A percentile compares a stretch with the other conserved stretches of the same genome.
phyloP scores from a whole-genome alignment of 179 eudicot genomes.

The Corrigiola litoralis region DNA sequence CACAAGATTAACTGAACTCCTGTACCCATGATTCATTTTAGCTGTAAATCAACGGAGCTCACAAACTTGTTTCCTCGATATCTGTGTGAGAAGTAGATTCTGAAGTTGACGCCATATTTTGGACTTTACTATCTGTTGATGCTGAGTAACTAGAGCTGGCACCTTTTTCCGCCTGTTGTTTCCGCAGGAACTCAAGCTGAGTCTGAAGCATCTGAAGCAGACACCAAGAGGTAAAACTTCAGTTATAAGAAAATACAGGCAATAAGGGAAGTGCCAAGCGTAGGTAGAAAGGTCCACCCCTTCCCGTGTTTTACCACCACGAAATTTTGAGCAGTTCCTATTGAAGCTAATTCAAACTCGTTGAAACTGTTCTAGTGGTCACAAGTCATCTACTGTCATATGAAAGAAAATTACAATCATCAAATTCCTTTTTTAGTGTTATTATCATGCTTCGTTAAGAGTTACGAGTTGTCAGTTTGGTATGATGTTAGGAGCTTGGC shows the following conservation, averaged over 20 bases:
- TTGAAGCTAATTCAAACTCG: too few relatives aligned
- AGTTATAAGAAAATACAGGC: background rate
- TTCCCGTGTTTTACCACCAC: too few relatives aligned
- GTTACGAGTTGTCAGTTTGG: too few relatives aligned
- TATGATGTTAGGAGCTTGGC: too few relatives aligned
- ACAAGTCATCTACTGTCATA: too few relatives aligned
- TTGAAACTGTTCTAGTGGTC: too few relatives aligned
- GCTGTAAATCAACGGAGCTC: slow-evolving; percentile 5
- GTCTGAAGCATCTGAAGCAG: slow-evolving; percentile 47
- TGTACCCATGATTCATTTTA: background rate
- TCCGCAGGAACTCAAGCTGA: slow-evolving; percentile 44
- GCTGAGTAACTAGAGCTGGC: slow-evolving; percentile 24
- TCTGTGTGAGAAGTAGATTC: slow-evolving; percentile 33
- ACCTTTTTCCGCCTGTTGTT: slow-evolving; percentile 33
- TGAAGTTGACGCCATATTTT: slow-evolving; percentile 43
- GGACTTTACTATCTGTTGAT: slow-evolving; percentile 39
- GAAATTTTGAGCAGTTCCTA: too few relatives aligned
- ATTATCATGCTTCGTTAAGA: too few relatives aligned
- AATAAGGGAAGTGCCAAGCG: background rate
- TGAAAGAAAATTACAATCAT: too few relatives aligned
- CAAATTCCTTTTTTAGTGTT: too few relatives aligned
- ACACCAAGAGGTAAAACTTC: slow-evolving; percentile 9
- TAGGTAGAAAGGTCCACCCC: background rate
- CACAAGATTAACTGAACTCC: background rate
- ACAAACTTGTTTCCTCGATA: slow-evolving; percentile 20